Percentiles rank a stretch among this genome's conserved stretches.
These are phyloP conservation scores for Rosa chinensis DNA, from an alignment of 306 rosid genomes.

Conservation along the genomic window DNA sequence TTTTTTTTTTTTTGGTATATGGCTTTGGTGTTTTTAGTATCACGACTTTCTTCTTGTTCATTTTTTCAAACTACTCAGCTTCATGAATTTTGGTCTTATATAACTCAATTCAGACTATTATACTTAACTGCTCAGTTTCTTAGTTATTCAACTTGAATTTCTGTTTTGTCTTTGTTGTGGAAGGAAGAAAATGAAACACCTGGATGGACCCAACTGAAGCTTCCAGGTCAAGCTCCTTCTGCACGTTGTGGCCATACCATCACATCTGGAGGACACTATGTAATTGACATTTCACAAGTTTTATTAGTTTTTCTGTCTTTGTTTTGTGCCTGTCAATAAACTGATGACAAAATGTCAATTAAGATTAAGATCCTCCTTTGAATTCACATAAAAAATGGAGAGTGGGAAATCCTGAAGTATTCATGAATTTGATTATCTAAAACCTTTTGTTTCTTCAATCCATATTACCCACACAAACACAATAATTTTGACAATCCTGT, in stretches of 20 bases:
- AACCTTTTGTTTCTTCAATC: background rate
- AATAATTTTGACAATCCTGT: background rate
- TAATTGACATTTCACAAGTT: slow-evolving; percentile 35
- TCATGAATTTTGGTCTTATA: background rate
- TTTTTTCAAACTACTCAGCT: background rate
- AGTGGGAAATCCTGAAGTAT: background rate
- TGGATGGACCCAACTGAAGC: slow-evolving; percentile 97
- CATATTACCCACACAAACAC: background rate
- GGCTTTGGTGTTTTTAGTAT: background rate
- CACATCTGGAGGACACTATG: slow-evolving; percentile 83
- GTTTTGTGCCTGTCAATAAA: background rate
- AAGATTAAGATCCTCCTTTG: background rate
- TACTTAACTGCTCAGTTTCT: background rate
- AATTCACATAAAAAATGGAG: no score
- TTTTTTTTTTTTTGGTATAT: background rate
- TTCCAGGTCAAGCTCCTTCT: slow-evolving; percentile 98
- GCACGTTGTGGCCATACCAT: slow-evolving; percentile 91
- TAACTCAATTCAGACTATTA: background rate
- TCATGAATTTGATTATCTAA: background rate
- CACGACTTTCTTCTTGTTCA: background rate
- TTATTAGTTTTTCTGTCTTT: background rate
- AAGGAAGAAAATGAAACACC: slow-evolving; percentile 91
- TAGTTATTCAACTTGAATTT: slow-evolving; percentile 19
- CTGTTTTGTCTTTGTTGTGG: slow-evolving; percentile 54
- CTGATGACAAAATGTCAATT: background rate